Evolutionary conservation across 345 rosid genomes (phyloP).

Genomic region (Salix suchowensis): DNA sequence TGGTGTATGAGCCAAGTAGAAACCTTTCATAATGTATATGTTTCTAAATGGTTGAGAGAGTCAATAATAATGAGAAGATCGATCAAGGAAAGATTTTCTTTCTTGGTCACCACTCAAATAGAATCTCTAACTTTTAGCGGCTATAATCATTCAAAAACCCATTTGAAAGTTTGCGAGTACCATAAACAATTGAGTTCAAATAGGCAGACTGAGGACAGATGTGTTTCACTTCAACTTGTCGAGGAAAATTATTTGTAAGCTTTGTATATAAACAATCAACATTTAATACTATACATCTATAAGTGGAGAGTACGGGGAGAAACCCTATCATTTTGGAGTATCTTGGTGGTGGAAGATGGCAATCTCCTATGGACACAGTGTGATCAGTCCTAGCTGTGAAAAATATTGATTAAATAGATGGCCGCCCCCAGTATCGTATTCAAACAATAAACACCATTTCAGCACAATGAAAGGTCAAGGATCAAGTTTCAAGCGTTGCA

Average conservation of each 20-base stretch:
- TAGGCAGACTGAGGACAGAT: conserved; percentile 14
- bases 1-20: background rate
- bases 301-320: conserved; percentile 32
- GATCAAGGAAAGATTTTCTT: conserved; percentile 3
- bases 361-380: background rate
- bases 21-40: background rate
- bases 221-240: conserved; percentile 33
- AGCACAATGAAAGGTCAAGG: conserved; percentile 31
- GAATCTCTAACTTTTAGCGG: conserved; percentile 21
- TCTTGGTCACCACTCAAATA: background rate
- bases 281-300: conserved; percentile 15
- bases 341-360: conserved; percentile 18
- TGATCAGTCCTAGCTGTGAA: background rate
- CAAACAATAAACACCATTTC: conserved; percentile 9
- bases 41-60: background rate
- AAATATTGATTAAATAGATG: background rate
- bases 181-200: conserved; percentile 5
- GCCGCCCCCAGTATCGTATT: conserved; percentile 9
- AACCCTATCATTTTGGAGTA: conserved; percentile 23
- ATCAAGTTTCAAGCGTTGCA: background rate
- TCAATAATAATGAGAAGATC: background rate
- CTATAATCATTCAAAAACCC: conserved; percentile 20
- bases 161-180: conserved; percentile 5
- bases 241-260: conserved; percentile 11
- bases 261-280: conserved; percentile 24